Evolutionary conservation across 2,329 filamentous ascomycete genomes (phyloP).

Genomic region (Fusarium sp.): DNA sequence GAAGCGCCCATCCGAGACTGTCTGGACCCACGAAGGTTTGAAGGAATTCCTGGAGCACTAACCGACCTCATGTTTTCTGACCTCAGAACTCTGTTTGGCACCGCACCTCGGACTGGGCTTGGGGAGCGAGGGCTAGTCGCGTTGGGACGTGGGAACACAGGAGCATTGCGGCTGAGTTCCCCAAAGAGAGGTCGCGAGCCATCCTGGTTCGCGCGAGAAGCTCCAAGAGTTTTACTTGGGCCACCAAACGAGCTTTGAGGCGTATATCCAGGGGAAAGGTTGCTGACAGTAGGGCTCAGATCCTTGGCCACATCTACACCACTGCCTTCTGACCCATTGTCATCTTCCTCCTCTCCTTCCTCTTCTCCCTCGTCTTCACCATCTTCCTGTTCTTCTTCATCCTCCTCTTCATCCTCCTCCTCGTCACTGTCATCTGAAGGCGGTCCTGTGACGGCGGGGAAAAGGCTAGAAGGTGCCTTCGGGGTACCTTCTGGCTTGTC

Average conservation of each 20-base stretch:
- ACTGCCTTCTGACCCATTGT: slow-evolving; percentile 67
- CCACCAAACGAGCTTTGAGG: slow-evolving; percentile 71
- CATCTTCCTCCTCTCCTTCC: slow-evolving; percentile 59
- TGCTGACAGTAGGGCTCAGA: slow-evolving; percentile 64
- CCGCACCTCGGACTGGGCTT: slow-evolving; percentile 73
- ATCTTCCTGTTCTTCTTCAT: slow-evolving; percentile 58
- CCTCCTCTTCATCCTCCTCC: slow-evolving; percentile 56
- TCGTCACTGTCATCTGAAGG: slow-evolving; percentile 56
- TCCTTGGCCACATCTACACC: slow-evolving; percentile 75
- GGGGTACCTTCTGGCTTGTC: slow-evolving; percentile 53
- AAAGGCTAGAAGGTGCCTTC: slow-evolving; percentile 46
- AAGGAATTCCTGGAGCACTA: slow-evolving; percentile 70
- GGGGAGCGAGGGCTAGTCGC: slow-evolving; percentile 76
- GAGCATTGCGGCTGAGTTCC: slow-evolving; percentile 63
- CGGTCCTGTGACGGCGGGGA: slow-evolving; percentile 55
- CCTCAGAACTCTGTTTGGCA: slow-evolving; percentile 63
- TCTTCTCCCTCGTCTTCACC: slow-evolving; percentile 55
- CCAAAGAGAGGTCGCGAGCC: slow-evolving; percentile 64
- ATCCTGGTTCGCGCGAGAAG: slow-evolving; percentile 57
- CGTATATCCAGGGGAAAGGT: slow-evolving; percentile 62
- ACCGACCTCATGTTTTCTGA: slow-evolving; percentile 68
- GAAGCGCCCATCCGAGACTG: slow-evolving; percentile 55
- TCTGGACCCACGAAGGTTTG: slow-evolving; percentile 62
- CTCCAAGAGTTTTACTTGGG: slow-evolving; percentile 53
- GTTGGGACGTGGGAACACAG: slow-evolving; percentile 66